Evolutionary conservation across 1,139 yeast species (phyloP).

Genomic region (Zygosaccharomyces sapae): DNA sequence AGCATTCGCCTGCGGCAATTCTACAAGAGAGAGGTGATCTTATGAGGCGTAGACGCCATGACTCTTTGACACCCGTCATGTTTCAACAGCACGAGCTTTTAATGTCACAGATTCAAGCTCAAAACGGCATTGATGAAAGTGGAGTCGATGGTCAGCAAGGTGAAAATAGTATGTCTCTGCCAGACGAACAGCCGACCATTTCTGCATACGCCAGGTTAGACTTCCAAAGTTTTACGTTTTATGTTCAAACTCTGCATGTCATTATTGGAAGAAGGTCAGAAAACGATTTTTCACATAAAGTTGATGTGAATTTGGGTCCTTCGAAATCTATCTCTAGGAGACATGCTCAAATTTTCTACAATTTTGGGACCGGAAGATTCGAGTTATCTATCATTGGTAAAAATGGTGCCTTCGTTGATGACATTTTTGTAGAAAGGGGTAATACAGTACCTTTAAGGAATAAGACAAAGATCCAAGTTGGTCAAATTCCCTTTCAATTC

Average conservation of each 20-base stretch:
- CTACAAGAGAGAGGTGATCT: conserved; percentile 25
- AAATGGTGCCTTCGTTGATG: conserved; percentile 95
- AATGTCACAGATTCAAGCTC: conserved; percentile 6
- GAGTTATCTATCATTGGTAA: conserved; percentile 87
- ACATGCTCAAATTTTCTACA: conserved; percentile 92
- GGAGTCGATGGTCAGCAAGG: conserved; percentile 3
- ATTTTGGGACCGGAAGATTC: conserved; percentile 89
- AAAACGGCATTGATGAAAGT: conserved; percentile 1
- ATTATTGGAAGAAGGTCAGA: conserved; percentile 84
- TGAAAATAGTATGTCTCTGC: conserved; percentile 11
- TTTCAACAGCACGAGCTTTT: conserved; percentile 26
- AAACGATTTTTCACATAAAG: conserved; percentile 56
- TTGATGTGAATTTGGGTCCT: conserved; percentile 87
- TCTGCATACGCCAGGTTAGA: conserved; percentile 93
- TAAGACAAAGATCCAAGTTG: conserved; percentile 84
- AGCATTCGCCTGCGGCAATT: conserved; percentile 22
- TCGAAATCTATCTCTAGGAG: conserved; percentile 88
- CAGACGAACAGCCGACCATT: conserved; percentile 49
- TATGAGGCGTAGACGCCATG: conserved; percentile 23
- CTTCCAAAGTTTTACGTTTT: conserved; percentile 87
- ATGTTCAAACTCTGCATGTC: conserved; percentile 92
- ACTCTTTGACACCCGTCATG: conserved; percentile 32
- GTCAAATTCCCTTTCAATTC: conserved; percentile 83
- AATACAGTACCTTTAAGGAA: conserved; percentile 80
- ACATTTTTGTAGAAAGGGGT: conserved; percentile 79